Base-by-base conservation (phyloP, 257 asterid species). In the Jaltomata sinuosa region DNA sequence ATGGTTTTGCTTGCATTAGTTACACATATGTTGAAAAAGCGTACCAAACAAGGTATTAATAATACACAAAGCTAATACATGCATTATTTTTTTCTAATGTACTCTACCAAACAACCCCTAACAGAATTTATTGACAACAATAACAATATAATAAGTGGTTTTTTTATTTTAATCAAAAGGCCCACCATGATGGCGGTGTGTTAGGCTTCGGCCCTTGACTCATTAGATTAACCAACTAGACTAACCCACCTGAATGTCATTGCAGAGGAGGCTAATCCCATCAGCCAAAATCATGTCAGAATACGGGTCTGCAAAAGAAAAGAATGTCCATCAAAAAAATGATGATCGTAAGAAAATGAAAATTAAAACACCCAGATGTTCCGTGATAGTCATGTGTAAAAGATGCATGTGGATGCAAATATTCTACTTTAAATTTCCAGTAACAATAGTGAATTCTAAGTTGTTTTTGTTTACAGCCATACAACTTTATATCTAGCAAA, bases 251-350 rank as follows among this genome's bases (percentile, higher is more conserved):
- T 89, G 90, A 79, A 91, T 85, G 83, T 91, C 91, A 79, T 79
- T 88, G 85, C 94, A 91, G 9, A 91, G 71, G 80, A 86, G 83
- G 74, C 90, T 81, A 83, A 91, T 91, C 22, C 94, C 94, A 59
- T 91, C 94, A 76, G 88, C 94, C 89, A 88, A 83, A 83, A 91
- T 86, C 92, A 91, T 88, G 78, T 91, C 91, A 84, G 87, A 83
- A 40, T 88, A 85, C 19, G 85, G 79, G 81, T 86, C 90, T 88
- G 89, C 86, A 86, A 87, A 61, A 84, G 57, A 84, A 42, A 79
- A 40, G 76, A 77, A 62, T 25, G 72, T 67, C 57, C 59, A 16
- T 42, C 40, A 85, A 50, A 19, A 74, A 85, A 68, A 67, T 19
- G 19, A 38, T 69, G 71, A 25, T 34, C 5, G 27, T n/a, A 32